A percentile compares a stretch with the other conserved stretches of the same genome.
Evolutionary conservation across 2,329 filamentous ascomycete genomes (phyloP).

Genomic region (Cordyceps cicadae): DNA sequence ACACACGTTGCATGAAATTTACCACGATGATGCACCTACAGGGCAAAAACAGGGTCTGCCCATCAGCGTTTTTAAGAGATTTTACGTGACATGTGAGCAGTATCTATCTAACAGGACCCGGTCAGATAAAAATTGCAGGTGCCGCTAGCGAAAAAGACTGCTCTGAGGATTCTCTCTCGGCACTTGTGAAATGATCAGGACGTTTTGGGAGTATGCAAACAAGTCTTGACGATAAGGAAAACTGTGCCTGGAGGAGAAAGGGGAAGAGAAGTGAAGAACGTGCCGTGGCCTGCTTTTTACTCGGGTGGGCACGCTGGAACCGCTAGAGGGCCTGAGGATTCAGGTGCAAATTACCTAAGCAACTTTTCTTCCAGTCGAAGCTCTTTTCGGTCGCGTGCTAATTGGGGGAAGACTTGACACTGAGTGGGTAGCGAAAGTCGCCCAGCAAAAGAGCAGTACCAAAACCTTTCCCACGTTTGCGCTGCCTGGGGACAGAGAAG

Average conservation of each 20-base stretch:
- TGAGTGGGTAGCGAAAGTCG: background rate
- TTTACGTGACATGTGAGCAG: constrained; percentile 59
- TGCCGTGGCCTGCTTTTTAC: constrained; percentile 18
- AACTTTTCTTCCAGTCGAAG: background rate
- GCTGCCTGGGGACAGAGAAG: background rate
- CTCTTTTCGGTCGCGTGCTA: constrained; percentile 1
- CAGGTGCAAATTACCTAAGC: constrained; percentile 4
- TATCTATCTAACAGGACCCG: constrained; percentile 96
- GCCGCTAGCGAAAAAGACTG: constrained; percentile 98
- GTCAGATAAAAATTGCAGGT: constrained; percentile 59
- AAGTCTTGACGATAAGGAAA: constrained; percentile 93
- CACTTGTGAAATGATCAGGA: constrained; percentile 85
- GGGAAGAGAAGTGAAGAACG: constrained; percentile 28
- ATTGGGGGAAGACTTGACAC: background rate
- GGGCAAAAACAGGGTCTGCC: background rate
- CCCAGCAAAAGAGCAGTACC: background rate
- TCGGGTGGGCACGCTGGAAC: constrained; percentile 20
- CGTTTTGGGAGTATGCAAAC: constrained; percentile 57
- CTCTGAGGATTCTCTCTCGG: constrained; percentile 61
- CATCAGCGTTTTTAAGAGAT: background rate
- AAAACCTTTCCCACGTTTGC: background rate
- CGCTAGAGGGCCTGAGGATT: constrained; percentile 14
- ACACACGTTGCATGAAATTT: background rate
- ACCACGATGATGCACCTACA: background rate
- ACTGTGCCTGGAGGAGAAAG: constrained; percentile 56